Percentiles rank a stretch among this genome's conserved stretches.
Evolutionary conservation across 2,329 filamentous ascomycete species (phyloP).

Genomic region (Hypocreales sp.): DNA sequence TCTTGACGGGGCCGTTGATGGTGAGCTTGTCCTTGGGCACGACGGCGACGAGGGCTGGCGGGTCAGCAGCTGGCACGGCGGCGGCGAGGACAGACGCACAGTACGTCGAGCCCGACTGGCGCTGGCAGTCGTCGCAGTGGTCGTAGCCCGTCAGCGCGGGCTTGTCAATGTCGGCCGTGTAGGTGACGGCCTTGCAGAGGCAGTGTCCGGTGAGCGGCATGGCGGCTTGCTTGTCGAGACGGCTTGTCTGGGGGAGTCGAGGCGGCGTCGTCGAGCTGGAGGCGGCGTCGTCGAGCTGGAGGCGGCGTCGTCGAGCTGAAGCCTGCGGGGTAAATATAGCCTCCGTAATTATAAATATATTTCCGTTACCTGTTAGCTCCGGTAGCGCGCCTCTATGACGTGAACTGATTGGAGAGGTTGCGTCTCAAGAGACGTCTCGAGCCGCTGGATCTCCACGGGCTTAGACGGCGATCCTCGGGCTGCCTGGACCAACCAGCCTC

Average conservation of each 20-base stretch:
- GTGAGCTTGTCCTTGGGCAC: conserved; percentile 51
- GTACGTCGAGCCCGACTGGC: conserved; percentile 53
- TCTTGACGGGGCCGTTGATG: conserved; percentile 49
- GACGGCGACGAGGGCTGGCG: conserved; percentile 46
- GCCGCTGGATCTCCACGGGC: no score
- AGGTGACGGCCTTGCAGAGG: conserved; percentile 57
- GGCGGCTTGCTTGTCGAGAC: conserved; percentile 1
- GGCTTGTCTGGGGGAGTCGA: background rate
- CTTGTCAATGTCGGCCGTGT: conserved; percentile 38
- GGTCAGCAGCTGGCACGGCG: background rate
- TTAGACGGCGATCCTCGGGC: no score
- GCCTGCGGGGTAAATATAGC: conserved; percentile 13
- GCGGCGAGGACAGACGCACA: conserved; percentile 25
- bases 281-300: no score
- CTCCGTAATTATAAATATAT: no score
- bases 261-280: no score
- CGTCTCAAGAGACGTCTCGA: no score
- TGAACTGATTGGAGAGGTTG: no score
- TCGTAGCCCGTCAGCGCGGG: conserved; percentile 47
- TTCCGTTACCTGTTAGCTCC: no score
- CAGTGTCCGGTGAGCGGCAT: conserved; percentile 57
- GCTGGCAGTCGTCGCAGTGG: conserved; percentile 60
- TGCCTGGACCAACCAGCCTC: no score
- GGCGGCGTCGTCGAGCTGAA: background rate
- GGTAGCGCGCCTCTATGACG: no score